Evolutionary conservation across 768 basidiomycete species (phyloP).

Genomic region (Rhizopogon salebrosus): DNA sequence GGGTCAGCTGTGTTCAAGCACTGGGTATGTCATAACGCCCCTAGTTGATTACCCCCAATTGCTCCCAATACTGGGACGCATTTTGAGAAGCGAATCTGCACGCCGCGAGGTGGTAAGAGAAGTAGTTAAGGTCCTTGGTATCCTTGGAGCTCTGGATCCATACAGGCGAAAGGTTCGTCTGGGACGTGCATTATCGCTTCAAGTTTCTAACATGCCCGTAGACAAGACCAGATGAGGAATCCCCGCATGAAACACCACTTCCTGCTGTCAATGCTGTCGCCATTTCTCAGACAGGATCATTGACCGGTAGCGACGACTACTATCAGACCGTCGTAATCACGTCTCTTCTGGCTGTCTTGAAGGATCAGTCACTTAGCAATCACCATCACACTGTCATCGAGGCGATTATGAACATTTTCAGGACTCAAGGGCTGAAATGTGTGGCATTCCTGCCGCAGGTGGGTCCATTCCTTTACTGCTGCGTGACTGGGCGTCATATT

Average conservation of each 20-base stretch:
- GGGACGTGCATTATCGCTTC: background rate
- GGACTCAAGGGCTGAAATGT: slow-evolving; percentile 94
- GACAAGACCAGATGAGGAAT: slow-evolving; percentile 63
- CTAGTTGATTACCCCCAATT: slow-evolving; percentile 89
- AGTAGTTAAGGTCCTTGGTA: slow-evolving; percentile 91
- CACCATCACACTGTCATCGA: slow-evolving; percentile 94
- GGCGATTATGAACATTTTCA: slow-evolving; percentile 98
- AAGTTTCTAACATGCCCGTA: slow-evolving; percentile 18
- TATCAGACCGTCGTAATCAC: slow-evolving; percentile 96
- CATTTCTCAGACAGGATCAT: slow-evolving; percentile 53
- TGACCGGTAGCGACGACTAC: slow-evolving; percentile 83
- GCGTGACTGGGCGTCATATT: background rate
- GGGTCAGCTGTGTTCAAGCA: slow-evolving; percentile 93
- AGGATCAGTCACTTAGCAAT: slow-evolving; percentile 79
- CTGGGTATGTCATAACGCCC: slow-evolving; percentile 90
- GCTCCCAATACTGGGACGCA: slow-evolving; percentile 76
- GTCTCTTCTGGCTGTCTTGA: slow-evolving; percentile 79
- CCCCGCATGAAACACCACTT: slow-evolving; percentile 51
- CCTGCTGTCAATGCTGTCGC: slow-evolving; percentile 67
- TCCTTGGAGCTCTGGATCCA: slow-evolving; percentile 93
- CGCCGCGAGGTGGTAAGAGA: slow-evolving; percentile 90
- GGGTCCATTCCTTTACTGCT: slow-evolving; percentile 11
- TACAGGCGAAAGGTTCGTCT: slow-evolving; percentile 81
- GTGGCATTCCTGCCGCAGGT: slow-evolving; percentile 94
- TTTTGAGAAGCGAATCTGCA: slow-evolving; percentile 80